These are phyloP conservation scores for Coemansia sp. DNA, from an alignment of 192 early-diverging fungal genomes.

Conservation along the genomic window DNA sequence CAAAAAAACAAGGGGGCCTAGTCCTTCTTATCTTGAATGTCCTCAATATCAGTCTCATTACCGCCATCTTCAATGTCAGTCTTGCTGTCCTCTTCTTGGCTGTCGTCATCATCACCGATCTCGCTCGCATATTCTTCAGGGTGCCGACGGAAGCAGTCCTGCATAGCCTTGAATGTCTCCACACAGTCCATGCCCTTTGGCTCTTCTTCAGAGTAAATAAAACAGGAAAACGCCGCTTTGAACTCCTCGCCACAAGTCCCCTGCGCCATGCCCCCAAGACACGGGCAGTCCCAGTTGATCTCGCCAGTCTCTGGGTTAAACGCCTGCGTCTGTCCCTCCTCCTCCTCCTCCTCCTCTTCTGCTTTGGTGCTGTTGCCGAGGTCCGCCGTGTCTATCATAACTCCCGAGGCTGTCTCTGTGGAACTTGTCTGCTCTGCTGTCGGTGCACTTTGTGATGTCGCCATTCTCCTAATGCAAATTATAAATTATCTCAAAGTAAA, in stretches of 20 bases:
- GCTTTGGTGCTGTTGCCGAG: constrained; percentile 1
- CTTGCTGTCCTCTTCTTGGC: constrained; percentile 51
- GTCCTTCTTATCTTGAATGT: not conserved
- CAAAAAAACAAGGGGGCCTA: not conserved
- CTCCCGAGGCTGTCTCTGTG: not conserved
- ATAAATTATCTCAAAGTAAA: not conserved
- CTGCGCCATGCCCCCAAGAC: constrained; percentile 90
- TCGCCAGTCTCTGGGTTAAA: constrained; percentile 78
- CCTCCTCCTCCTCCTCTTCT: constrained; percentile 7
- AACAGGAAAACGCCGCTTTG: constrained; percentile 96
- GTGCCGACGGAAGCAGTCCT: constrained; percentile 84
- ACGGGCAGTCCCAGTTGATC: constrained; percentile 98
- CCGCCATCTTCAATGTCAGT: constrained; percentile 8
- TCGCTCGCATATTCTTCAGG: constrained; percentile 89
- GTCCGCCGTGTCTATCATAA: constrained; percentile 39
- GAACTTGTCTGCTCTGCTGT: constrained; percentile 1
- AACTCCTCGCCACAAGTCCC: constrained; percentile 97
- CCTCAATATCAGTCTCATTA: constrained; percentile 7
- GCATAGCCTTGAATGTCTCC: constrained; percentile 91
- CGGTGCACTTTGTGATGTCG: not conserved
- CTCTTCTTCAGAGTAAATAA: constrained; percentile 88
- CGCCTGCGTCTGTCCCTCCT: constrained; percentile 56
- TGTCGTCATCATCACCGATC: constrained; percentile 68
- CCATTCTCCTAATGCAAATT: not conserved
- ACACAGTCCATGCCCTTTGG: constrained; percentile 98